Evolutionary conservation across 495 filamentous ascomycete genomes (phyloP), one percentile per base, ranked within the genome.

Genomic region (Tuber aestivum): DNA sequence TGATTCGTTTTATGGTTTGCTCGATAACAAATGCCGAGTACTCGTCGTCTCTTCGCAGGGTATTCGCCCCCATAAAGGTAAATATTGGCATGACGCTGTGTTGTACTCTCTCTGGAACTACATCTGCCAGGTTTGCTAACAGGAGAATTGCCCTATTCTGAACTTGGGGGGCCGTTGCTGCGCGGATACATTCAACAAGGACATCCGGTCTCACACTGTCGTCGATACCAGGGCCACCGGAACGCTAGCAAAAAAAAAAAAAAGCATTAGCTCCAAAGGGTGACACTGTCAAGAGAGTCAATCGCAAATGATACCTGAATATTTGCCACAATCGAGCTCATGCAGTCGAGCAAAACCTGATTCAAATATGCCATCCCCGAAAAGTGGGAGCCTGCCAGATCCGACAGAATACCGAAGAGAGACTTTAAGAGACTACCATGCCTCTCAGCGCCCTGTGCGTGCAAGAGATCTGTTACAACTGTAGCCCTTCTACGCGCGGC

Each of bases 21-120:
- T 91, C 92, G 76, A 97, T 93, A 40, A 98, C 94, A 80, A 96
- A 91, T 6, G 93, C 94, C 8, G 95, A 98, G 84, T 95, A 97
- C 61, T 97, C 94, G 81, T 99, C 95, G 77, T 93, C 91, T 84
- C 96, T 94, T 42, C 91, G 89, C 35, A 99, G 88, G 16, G 97
- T 90, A 40, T 92, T 95, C 41, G 91, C 90, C 50, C 94, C 92
- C 93, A 97, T 97, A 84, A 97, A 97, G 0, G 95, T 97, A 85
- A 99, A 99, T 48, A 99, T 94, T 9, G 96, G 96, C 95, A 99
- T 98, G 72, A 99, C 92, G 76, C 93, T 97, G 82, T 99, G 94
- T 72, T 98, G 87, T 16, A 99, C 92, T 37, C 94, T 84, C 80
- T 97, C 93, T 1, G 95, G 95, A 0, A 92, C 91, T 79, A 93